Evolutionary conservation across 1,284 basidiomycete species (phyloP).

Genomic region (Ceratobasidium sp.): DNA sequence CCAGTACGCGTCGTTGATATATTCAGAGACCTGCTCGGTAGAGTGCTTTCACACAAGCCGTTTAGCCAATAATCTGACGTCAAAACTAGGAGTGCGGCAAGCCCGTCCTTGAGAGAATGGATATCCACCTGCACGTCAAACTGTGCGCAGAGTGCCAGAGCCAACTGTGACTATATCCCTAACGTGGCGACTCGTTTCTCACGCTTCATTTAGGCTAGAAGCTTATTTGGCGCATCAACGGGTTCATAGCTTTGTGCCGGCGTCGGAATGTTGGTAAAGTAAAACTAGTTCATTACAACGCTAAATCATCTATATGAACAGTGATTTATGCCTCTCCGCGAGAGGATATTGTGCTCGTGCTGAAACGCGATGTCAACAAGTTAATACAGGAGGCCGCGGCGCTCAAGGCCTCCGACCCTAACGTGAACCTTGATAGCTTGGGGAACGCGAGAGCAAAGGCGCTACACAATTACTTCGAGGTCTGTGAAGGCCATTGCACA

Average conservation of each 20-base stretch:
- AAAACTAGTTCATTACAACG: not conserved
- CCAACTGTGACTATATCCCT: not conserved
- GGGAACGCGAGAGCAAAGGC: too few species aligned
- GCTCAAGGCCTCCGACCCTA: not conserved
- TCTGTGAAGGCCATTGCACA: too few species aligned
- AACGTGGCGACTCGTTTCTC: not conserved
- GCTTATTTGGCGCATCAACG: not conserved
- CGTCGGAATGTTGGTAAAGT: not conserved
- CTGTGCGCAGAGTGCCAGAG: not conserved
- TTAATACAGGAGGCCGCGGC: not conserved
- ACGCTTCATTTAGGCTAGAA: not conserved
- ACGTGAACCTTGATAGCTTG: too few species aligned
- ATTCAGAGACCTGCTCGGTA: constrained; percentile 9
- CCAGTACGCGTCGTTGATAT: not conserved
- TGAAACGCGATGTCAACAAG: not conserved
- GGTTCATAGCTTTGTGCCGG: not conserved
- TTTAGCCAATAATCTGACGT: not conserved
- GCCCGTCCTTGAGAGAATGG: not conserved
- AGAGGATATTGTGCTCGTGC: not conserved
- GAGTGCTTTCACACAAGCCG: not conserved
- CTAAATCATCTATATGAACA: not conserved
- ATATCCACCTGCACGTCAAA: not conserved
- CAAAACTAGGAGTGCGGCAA: not conserved
- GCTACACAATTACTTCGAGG: too few species aligned
- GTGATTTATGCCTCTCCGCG: not conserved